Evolutionary conservation across 176 grass and related monocot species (phyloP), one percentile per base, ranked within the genome.

Genomic region (Oryza meyeriana): DNA sequence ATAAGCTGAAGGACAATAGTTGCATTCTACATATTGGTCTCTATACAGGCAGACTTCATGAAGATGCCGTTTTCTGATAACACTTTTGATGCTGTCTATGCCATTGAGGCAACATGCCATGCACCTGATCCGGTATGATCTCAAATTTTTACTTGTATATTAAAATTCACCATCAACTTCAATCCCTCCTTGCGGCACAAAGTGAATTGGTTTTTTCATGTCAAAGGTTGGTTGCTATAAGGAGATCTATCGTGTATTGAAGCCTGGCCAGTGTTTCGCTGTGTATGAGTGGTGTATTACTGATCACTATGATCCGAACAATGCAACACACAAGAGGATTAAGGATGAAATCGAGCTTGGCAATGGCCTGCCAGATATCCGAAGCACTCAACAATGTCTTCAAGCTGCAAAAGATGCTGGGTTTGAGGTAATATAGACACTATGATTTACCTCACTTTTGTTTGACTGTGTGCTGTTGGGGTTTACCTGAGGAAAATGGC

Each of bases 261-360:
- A 98, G 72, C 93, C 93, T 79, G 96, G 96, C 20, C 96, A 95
- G 52, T 95, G 85, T 85, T 98, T 95, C 88, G 96, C 96, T 18
- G 91, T 90, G 14, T 93, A 93, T 73, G 96, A 98, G 47, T 98
- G 96, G 90, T 98, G 96, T 87, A 84, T 98, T 69, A 98, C 96
- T 27, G 90, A 90, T 61, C 93, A 98, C 17, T 98, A 87, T 70
- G 89, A 98, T 79, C 69, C 90, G 7, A 86, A 75, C 36, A 98
- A 98, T 84, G 85, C 92, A 72, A 93, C 74, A 7, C 96, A 98
- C 33, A 88, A 93, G 78, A 95, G 76, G 83, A 93, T 88, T 6
- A 98, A 98, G 80, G 88, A 94, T 70, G 90, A 95, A 79, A 83
- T 98, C 71, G 96, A 98, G 81, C 90, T 98, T 12, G 96, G 96